These are phyloP conservation scores for Wickerhamomyces chaumierensis DNA, from an alignment of 805 yeast species.

Conservation along the genomic window DNA sequence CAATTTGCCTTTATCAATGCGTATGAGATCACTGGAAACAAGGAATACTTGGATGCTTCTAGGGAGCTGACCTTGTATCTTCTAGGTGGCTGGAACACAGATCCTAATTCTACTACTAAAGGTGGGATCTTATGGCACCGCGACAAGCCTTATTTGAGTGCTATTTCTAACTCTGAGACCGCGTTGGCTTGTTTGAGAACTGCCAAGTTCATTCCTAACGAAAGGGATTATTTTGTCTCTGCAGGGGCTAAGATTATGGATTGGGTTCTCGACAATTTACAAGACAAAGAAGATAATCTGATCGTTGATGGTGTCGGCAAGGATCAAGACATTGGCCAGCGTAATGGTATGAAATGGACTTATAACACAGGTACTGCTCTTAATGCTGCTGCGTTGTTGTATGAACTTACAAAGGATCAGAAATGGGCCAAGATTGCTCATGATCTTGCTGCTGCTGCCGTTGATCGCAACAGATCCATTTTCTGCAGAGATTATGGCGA, in stretches of 20 bases:
- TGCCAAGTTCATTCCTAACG: slow-evolving; percentile 40
- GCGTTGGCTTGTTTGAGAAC: slow-evolving; percentile 52
- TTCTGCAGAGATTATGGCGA: slow-evolving; percentile 48
- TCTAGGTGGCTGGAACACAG: slow-evolving; percentile 50
- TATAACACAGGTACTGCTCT: slow-evolving; percentile 60
- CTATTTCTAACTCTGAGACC: slow-evolving; percentile 59
- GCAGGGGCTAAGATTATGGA: slow-evolving; percentile 52
- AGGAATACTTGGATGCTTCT: slow-evolving; percentile 40
- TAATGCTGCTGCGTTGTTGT: slow-evolving; percentile 40
- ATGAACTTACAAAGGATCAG: slow-evolving; percentile 34
- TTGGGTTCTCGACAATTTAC: slow-evolving; percentile 42
- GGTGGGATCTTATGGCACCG: slow-evolving; percentile 68
- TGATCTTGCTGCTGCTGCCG: slow-evolving; percentile 40
- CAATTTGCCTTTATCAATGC: slow-evolving; percentile 55
- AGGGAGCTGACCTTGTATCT: slow-evolving; percentile 47
- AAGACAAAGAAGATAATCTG: slow-evolving; percentile 42
- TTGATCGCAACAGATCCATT: slow-evolving; percentile 41
- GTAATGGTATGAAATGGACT: slow-evolving; percentile 47
- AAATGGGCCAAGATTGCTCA: slow-evolving; percentile 31
- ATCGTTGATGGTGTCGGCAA: slow-evolving; percentile 48
- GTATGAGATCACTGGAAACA: slow-evolving; percentile 54
- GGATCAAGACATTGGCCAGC: slow-evolving; percentile 23
- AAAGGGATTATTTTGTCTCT: slow-evolving; percentile 33
- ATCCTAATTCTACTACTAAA: slow-evolving; percentile 13
- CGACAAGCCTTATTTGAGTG: slow-evolving; percentile 43